phyloP scores from a whole-genome alignment of 805 yeast species.

The Kazachstania psychrophila region DNA sequence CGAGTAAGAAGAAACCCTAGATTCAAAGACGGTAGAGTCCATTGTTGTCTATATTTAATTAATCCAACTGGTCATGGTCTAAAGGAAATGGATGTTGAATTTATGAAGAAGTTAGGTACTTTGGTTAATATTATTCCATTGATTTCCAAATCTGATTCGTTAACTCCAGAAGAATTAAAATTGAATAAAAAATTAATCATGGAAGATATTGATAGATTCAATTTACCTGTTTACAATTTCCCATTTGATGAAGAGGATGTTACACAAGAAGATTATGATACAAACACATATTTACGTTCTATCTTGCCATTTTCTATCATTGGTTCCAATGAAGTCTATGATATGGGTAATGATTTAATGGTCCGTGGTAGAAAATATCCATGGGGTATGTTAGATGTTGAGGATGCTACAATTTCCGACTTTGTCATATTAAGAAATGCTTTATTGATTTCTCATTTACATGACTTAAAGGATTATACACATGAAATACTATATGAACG shows the following conservation, averaged over 20 bases:
- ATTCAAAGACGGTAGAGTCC: conserved; percentile 76
- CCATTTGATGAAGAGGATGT: conserved; percentile 47
- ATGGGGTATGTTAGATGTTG: conserved; percentile 52
- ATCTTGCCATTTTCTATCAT: conserved; percentile 60
- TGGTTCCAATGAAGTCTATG: conserved; percentile 55
- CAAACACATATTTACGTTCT: conserved; percentile 54
- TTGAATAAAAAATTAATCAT: conserved; percentile 63
- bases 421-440: conserved; percentile 73
- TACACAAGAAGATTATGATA: conserved; percentile 56
- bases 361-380: conserved; percentile 49
- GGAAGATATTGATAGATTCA: conserved; percentile 65
- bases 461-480: conserved; percentile 81
- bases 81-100: conserved; percentile 65
- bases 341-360: conserved; percentile 33
- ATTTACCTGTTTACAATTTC: conserved; percentile 66
- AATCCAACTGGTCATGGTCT: conserved; percentile 81
- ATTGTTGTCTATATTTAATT: conserved; percentile 64
- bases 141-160: conserved; percentile 76
- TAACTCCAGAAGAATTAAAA: conserved; percentile 68
- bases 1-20: conserved; percentile 78
- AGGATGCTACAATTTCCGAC: conserved; percentile 69
- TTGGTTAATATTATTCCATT: conserved; percentile 82
- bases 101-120: conserved; percentile 69
- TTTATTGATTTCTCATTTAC: conserved; percentile 71
- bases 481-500: conserved; percentile 81